phyloP scores from a whole-genome alignment of 2,329 filamentous ascomycete species.

The Trichoderma sp. region DNA sequence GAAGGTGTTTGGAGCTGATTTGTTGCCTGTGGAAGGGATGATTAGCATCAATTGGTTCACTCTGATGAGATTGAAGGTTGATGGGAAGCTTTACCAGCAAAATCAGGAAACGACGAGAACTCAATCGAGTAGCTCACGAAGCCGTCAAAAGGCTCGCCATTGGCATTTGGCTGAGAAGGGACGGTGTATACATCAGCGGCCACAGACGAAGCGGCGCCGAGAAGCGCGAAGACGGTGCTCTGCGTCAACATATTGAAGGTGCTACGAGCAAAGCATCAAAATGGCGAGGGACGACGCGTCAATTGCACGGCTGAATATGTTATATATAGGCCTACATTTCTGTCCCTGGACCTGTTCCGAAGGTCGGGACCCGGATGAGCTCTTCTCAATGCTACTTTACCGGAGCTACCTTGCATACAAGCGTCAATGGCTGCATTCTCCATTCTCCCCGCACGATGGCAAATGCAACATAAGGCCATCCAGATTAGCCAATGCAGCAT shows the following conservation, averaged over 20 bases:
- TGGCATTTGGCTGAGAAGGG: constrained; percentile 21
- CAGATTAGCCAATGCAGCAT: constrained; percentile 13
- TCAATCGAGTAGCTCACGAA: constrained; percentile 59
- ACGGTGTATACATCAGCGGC: constrained; percentile 28
- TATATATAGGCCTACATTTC: not conserved
- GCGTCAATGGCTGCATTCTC: not conserved
- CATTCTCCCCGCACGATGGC: constrained; percentile 19
- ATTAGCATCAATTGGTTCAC: not conserved
- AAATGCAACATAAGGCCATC: not conserved
- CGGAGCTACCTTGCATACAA: not conserved
- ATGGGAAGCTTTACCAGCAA: constrained; percentile 43
- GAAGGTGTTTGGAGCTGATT: constrained; percentile 59
- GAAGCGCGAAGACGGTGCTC: constrained; percentile 23
- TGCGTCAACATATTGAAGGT: constrained; percentile 18
- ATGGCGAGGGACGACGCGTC: not conserved
- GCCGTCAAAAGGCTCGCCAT: constrained; percentile 29
- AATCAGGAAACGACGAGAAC: constrained; percentile 57
- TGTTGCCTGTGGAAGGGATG: constrained; percentile 48
- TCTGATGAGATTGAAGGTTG: not conserved
- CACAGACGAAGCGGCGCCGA: constrained; percentile 21
- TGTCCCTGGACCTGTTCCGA: not conserved
- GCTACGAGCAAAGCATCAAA: not conserved
- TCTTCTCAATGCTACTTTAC: constrained; percentile 5
- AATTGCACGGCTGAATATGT: not conserved
- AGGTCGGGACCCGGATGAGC: not conserved